phyloP scores from a whole-genome alignment of 2,329 filamentous ascomycete genomes.

The Leptosphaerulina australis region DNA sequence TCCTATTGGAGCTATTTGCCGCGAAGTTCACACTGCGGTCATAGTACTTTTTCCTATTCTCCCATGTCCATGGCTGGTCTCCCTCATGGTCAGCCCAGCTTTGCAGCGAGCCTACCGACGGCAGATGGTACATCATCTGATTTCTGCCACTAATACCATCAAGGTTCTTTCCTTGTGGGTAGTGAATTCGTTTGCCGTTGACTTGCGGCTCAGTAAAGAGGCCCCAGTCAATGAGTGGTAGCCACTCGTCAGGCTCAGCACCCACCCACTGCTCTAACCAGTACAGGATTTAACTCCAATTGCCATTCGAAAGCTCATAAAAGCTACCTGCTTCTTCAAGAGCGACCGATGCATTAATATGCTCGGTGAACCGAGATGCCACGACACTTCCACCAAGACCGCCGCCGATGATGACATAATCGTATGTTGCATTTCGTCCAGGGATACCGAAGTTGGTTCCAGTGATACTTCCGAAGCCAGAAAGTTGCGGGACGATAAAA shows the following conservation, averaged over 20 bases:
- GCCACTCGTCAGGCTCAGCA: constrained; percentile 23
- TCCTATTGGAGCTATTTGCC: neutral
- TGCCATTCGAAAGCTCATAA: constrained; percentile 29
- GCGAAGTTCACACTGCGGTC: neutral
- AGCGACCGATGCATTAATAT: constrained; percentile 15
- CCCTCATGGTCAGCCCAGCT: constrained; percentile 33
- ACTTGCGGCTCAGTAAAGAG: constrained; percentile 27
- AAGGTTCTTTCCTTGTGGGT: constrained; percentile 35
- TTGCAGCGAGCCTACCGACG: constrained; percentile 21
- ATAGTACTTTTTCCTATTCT: constrained; percentile 6
- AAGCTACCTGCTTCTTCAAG: constrained; percentile 35
- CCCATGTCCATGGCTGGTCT: constrained; percentile 34
- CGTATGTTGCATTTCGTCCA: constrained; percentile 23
- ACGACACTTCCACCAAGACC: constrained; percentile 28
- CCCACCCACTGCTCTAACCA: constrained; percentile 25
- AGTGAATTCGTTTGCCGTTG: constrained; percentile 25
- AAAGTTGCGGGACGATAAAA: neutral
- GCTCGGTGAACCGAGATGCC: constrained; percentile 24
- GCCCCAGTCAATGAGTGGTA: constrained; percentile 39
- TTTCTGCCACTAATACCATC: constrained; percentile 37
- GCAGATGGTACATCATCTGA: constrained; percentile 30
- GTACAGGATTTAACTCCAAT: constrained; percentile 7
- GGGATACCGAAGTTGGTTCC: constrained; percentile 22
- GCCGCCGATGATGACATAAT: constrained; percentile 35
- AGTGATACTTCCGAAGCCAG: neutral